Percentiles rank a stretch among this genome's conserved stretches.
phyloP scores from a whole-genome alignment of 202 grass and related monocot genomes.

The Elaeis oleifera region DNA sequence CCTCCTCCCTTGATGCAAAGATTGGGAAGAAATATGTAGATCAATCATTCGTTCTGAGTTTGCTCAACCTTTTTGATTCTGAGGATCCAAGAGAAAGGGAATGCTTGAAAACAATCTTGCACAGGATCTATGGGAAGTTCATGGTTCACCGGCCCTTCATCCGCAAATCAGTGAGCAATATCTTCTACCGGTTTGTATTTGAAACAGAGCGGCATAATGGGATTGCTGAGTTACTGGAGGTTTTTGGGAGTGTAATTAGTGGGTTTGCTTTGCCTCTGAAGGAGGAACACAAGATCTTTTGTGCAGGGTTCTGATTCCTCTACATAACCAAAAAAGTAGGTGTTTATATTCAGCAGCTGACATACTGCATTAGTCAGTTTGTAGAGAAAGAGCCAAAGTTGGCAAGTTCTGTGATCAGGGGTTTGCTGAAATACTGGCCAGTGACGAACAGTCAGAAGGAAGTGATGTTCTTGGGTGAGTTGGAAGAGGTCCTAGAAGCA shows the following conservation, averaged over 20 bases:
- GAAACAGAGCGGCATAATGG: constrained; percentile 80
- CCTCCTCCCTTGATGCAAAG: constrained; percentile 60
- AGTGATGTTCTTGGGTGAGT: constrained; percentile 96
- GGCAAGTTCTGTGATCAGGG: constrained; percentile 63
- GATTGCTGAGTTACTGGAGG: constrained; percentile 77
- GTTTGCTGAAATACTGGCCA: constrained; percentile 82
- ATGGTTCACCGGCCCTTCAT: constrained; percentile 81
- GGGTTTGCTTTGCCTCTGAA: constrained; percentile 89
- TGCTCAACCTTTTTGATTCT: constrained; percentile 79
- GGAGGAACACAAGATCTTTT: constrained; percentile 91
- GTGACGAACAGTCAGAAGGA: constrained; percentile 93
- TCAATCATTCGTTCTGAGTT: constrained; percentile 48
- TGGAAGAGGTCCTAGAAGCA: constrained; percentile 82
- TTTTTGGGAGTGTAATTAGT: constrained; percentile 81
- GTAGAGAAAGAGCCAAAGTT: constrained; percentile 90
- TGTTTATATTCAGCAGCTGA: constrained; percentile 70
- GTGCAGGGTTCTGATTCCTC: constrained; percentile 64
- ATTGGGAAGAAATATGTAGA: constrained; percentile 76
- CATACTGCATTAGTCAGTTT: constrained; percentile 85
- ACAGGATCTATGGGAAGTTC: constrained; percentile 87
- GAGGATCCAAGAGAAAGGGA: constrained; percentile 89
- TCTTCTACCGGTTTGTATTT: constrained; percentile 74
- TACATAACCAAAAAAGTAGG: constrained; percentile 75
- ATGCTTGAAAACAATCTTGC: constrained; percentile 70
- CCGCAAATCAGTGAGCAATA: constrained; percentile 81